A percentile compares a stretch with the other conserved stretches of the same genome.
phyloP scores from a whole-genome alignment of 768 basidiomycete species.

The Naganishia antarctica region DNA sequence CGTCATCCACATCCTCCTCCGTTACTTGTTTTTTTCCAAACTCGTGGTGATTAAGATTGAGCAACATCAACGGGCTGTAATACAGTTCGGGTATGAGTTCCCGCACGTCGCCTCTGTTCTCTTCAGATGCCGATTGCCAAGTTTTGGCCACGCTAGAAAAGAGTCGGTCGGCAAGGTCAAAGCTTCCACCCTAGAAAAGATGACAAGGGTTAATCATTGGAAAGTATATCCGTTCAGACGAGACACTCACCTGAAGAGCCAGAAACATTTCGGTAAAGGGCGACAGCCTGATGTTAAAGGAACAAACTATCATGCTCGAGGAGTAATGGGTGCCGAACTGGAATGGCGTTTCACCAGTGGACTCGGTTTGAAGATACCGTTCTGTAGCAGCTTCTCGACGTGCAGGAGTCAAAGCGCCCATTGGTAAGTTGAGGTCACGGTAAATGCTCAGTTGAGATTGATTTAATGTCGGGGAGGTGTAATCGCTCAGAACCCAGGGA shows the following conservation, averaged over 20 bases:
- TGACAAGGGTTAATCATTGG: neutral
- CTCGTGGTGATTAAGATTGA: constrained; percentile 42
- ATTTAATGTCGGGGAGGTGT: constrained; percentile 59
- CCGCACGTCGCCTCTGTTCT: constrained; percentile 84
- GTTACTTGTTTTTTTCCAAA: constrained; percentile 48
- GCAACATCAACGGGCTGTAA: constrained; percentile 34
- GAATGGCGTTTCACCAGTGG: constrained; percentile 77
- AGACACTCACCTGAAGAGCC: constrained; percentile 61
- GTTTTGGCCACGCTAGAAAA: constrained; percentile 63
- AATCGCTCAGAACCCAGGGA: constrained; percentile 83
- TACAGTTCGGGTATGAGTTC: constrained; percentile 73
- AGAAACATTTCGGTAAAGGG: constrained; percentile 96
- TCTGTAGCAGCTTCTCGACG: constrained; percentile 70
- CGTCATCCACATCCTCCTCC: constrained; percentile 64
- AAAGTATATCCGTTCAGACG: neutral
- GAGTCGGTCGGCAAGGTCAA: constrained; percentile 68
- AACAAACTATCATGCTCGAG: constrained; percentile 95
- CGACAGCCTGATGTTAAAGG: constrained; percentile 80
- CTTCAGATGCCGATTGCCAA: constrained; percentile 76
- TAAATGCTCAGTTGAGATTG: constrained; percentile 34
- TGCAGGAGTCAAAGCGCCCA: constrained; percentile 77
- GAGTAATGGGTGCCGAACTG: constrained; percentile 76
- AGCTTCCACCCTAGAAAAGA: constrained; percentile 75
- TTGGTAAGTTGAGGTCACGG: constrained; percentile 70
- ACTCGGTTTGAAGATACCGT: constrained; percentile 66